Percentiles rank a stretch among this genome's conserved stretches.
phyloP scores from a whole-genome alignment of 2,329 filamentous ascomycete genomes.

The Magnaporthiopsis poae region DNA sequence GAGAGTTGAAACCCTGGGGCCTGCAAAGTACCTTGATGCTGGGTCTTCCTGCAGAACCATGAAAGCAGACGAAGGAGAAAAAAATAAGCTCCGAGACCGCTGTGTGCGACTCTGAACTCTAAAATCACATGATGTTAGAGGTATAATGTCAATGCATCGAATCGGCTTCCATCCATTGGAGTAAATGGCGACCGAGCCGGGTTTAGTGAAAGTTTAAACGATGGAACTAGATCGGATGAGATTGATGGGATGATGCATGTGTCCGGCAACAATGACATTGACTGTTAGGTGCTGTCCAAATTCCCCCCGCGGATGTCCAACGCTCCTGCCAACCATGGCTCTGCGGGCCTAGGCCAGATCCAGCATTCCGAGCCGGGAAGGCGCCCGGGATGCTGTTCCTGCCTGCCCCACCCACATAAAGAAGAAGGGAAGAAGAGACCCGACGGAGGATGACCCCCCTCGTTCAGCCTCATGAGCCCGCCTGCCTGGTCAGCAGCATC shows the following conservation, averaged over 20 bases:
- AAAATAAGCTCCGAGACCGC: no score
- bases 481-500: neutral
- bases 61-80: no score
- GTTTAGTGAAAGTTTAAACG: neutral
- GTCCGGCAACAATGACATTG: neutral
- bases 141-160: no score
- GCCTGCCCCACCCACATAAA: neutral
- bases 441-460: neutral
- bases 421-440: neutral
- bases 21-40: no score
- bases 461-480: neutral
- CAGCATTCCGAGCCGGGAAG: neutral
- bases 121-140: no score
- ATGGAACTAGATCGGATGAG: neutral
- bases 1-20: no score
- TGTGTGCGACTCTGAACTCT: no score
- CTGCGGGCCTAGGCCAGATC: neutral
- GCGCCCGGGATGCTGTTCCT: neutral
- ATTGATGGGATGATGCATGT: neutral
- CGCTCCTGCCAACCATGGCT: neutral
- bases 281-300: neutral
- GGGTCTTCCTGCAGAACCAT: no score
- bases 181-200: no score
- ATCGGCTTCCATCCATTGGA: no score
- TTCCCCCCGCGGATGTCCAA: constrained; percentile 1